A percentile compares a stretch with the other conserved stretches of the same genome.
Conservation (phyloP, 176 grass and related monocot species). For the Carex littledalei region DNA sequence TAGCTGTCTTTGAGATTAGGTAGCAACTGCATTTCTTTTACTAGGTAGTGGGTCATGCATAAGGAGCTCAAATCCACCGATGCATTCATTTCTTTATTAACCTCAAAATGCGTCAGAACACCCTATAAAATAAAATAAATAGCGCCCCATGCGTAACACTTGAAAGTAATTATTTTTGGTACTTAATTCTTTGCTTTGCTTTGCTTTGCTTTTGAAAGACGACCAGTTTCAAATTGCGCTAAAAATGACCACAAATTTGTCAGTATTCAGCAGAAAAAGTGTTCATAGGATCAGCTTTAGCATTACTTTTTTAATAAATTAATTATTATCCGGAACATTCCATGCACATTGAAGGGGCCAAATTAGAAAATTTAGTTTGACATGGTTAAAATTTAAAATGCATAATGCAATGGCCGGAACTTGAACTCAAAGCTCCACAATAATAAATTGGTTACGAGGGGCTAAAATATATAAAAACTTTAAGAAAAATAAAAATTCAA, state of each 20-base stretch:
- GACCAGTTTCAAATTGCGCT: neutral
- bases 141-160: neutral
- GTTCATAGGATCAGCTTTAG: neutral
- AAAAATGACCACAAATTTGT: neutral
- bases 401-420: too few species aligned
- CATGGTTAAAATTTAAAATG: too few species aligned
- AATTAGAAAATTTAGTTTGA: too few species aligned
- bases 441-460: too few species aligned
- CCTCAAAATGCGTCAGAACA: neutral
- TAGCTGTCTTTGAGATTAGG: slow-evolving; percentile 29
- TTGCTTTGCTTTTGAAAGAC: neutral
- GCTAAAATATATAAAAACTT: too few species aligned
- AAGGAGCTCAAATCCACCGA: neutral
- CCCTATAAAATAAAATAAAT: slow-evolving; percentile 7
- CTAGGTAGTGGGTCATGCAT: slow-evolving; percentile 8
- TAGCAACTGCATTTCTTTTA: neutral
- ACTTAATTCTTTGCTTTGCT: neutral
- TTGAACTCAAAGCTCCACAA: too few species aligned
- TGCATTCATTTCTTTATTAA: neutral
- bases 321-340: too few species aligned
- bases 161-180: neutral
- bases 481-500: too few species aligned
- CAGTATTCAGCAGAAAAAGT: neutral
- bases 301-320: neutral
- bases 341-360: too few species aligned